phyloP scores from a whole-genome alignment of 2,329 filamentous ascomycete species.

The Geosmithia putterillii region DNA sequence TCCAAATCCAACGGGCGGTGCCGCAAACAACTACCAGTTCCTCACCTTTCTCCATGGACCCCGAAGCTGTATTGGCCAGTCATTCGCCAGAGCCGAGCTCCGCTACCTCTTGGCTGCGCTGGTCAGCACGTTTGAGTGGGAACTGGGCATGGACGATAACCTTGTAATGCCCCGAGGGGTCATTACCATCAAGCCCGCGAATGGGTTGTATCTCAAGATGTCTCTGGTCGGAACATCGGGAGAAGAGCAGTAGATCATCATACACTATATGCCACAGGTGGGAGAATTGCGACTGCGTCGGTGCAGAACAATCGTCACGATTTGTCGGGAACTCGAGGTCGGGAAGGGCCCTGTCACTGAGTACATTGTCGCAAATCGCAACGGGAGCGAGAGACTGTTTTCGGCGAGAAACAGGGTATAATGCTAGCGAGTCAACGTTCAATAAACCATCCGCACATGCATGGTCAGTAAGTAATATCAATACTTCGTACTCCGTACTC shows the following conservation, averaged over 20 bases:
- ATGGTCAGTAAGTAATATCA: too few relatives aligned
- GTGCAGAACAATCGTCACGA: too few relatives aligned
- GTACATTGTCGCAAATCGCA: too few relatives aligned
- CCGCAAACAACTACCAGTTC: constrained; percentile 56
- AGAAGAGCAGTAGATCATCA: not conserved
- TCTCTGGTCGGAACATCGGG: constrained; percentile 6
- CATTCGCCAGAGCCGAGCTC: constrained; percentile 63
- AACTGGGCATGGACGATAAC: constrained; percentile 42
- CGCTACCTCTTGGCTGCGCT: constrained; percentile 58
- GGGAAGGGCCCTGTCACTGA: too few relatives aligned
- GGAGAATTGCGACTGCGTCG: too few relatives aligned
- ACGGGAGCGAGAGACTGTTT: too few relatives aligned
- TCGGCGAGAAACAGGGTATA: too few relatives aligned
- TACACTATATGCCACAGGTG: too few relatives aligned
- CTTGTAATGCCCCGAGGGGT: constrained; percentile 48
- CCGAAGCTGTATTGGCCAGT: constrained; percentile 14
- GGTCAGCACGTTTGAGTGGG: constrained; percentile 50
- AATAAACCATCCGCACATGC: too few relatives aligned
- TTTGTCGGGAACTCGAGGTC: too few relatives aligned
- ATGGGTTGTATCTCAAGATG: constrained; percentile 48
- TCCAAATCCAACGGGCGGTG: constrained; percentile 53
- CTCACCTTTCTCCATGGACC: constrained; percentile 62
- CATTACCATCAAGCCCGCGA: constrained; percentile 54
- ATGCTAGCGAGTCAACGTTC: too few relatives aligned
- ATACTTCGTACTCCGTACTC: too few relatives aligned